Base-by-base conservation (phyloP, 2,329 filamentous ascomycete genomes). In the Aspergillus calidoustus region DNA sequence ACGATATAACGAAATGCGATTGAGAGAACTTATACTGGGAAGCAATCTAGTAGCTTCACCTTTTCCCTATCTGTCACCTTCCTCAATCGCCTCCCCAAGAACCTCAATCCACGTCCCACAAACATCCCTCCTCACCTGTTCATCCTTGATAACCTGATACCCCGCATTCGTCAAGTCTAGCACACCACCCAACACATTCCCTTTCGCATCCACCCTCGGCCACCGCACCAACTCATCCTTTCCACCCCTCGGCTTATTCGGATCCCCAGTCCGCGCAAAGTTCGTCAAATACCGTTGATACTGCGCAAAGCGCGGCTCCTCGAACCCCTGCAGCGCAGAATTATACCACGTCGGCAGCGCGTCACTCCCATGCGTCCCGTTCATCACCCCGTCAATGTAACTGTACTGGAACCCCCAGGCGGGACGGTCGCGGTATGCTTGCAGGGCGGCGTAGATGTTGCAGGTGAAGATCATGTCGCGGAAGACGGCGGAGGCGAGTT, bases 381-480 rank as follows among this genome's bases (percentile, higher is more conserved):
- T 41, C 34, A 41, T 41, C 2, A 41, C 34, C 2, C 34, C 34
- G 9, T 41, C 34, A 11, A 41, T 41, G 34, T 41, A 41, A 3
- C 34, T 41, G 13, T 41, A 41, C 34, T 41, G 34, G 34, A 41
- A 41, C 13, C 34, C 54, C 54, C 25, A 28, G 11, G 13, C 3
- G 44, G 3, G 4, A 7, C 25, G 9, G n/a, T 48, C 31, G 25
- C 34, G 17, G 30, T 48, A 57, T 22, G 43, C 22, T 22, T 48
- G 28, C 7, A 49, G 9, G n/a, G 34, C 13, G 34, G 54, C 44
- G 23, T 30, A 46, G 6, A 31, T 15, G 25, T 57, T 47, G 25
- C 54, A 57, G 6, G 54, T 57, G 28, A 48, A 31, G 41, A 34
- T 30, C n/a, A 57, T 23, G 43, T 57, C 54, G 25, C 44, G 41